Evolutionary conservation across 345 rosid genomes (phyloP).

Genomic region (Clarkia xantiana): DNA sequence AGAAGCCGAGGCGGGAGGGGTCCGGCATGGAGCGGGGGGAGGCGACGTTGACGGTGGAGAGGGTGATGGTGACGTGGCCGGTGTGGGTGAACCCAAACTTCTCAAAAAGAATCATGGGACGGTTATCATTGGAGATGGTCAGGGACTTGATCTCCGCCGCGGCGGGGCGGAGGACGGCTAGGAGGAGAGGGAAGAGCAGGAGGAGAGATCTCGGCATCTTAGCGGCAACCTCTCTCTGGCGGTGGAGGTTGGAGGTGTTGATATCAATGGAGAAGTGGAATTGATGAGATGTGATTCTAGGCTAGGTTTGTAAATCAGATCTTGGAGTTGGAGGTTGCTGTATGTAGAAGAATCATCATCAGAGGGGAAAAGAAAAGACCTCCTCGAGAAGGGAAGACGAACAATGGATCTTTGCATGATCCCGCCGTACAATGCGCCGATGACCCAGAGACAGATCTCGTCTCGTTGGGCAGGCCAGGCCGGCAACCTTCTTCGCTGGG

Average conservation of each 20-base stretch:
- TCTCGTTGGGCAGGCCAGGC: no score
- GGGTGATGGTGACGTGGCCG: slow-evolving; percentile 55
- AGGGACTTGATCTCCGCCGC: slow-evolving; percentile 62
- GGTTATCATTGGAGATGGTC: slow-evolving; percentile 44
- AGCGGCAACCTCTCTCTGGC: slow-evolving; percentile 3
- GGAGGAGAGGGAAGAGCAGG: slow-evolving; percentile 19
- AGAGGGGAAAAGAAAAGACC: no score
- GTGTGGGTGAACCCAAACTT: slow-evolving; percentile 83
- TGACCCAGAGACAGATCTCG: no score
- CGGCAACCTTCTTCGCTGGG: no score
- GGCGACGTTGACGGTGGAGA: slow-evolving; percentile 52
- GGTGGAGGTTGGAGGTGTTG: not conserved
- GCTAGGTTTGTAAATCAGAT: no score
- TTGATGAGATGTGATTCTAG: not conserved
- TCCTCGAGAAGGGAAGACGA: no score
- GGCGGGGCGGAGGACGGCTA: slow-evolving; percentile 18
- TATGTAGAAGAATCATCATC: no score
- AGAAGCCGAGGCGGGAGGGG: slow-evolving; percentile 73
- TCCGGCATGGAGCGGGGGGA: slow-evolving; percentile 35
- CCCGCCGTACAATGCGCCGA: no score
- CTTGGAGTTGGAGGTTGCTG: no score
- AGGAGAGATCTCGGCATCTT: slow-evolving; percentile 30
- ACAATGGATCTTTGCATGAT: no score
- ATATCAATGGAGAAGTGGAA: not conserved
- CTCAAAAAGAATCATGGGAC: slow-evolving; percentile 92